Base-by-base conservation (phyloP, 352 stramenopile species). In the Phytophthora vignae region DNA sequence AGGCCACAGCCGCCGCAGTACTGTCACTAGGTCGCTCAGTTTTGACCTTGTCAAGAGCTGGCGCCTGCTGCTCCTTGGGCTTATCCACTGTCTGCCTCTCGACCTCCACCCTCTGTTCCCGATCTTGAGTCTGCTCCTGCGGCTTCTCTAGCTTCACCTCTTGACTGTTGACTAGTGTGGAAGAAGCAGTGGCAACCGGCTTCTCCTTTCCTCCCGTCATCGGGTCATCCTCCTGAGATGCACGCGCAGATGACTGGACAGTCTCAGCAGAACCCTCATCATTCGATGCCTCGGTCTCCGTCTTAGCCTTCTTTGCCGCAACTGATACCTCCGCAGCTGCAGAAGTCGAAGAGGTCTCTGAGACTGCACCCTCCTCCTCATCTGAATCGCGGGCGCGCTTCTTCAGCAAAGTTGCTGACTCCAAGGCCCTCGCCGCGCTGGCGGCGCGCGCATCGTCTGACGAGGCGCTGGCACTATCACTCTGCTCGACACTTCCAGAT, bases 341-440 rank as follows among this genome's bases (percentile, higher is more conserved):
- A 60, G n/a, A 42, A 2, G 44, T 40, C 11, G 57, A 22, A n/a
- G 58, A 69, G 40, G 59, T 17, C 42, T 71, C 49, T n/a, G 64
- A 67, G 17, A 64, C 60, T 31, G 62, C 58, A 61, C 40, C 67
- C 4, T 44, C 63, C 7, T 83, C 65, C 29, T 73, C 77, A 31
- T 64, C 75, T n/a, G 52, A 69, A 22, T 73, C 54, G 57, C 76
- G 85, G 6, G 40, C 55, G 36, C 85, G 81, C 62, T 90, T 91
- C 67, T 89, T 91, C 55, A 93, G 36, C 31, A 90, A 68, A 10
- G 81, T 81, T 10, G 73, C 72, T 19, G 49, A 80, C 62, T 83
- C 68, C n/a, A 80, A 67, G 31, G 36, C 44, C 50, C 69, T 69
- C n/a, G 57, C 36, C 15, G 68, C 71, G 67, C 76, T 64, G 21